Evolutionary conservation across 2,329 filamentous ascomycete genomes (phyloP), one percentile per base, ranked within the genome.

Genomic region (Botryotinia narcissicola): DNA sequence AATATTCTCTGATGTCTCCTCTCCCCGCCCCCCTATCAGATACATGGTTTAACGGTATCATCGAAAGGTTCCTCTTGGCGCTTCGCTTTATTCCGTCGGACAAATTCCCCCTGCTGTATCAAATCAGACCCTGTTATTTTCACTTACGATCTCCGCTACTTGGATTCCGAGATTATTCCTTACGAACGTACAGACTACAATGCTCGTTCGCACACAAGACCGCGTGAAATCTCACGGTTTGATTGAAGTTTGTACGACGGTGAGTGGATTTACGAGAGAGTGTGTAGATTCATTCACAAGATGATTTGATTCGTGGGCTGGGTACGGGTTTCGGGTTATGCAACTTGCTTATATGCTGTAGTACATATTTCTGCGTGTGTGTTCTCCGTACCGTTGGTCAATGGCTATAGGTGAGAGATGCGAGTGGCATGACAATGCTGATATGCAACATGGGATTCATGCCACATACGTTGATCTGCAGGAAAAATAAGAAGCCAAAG

Each of bases 61-160:
- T 64, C 40, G 29, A 14, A 46, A 40, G 25, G 29, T 60, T 60
- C 32, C 22, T 51, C 35, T 57, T 42, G 29, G n/a, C n/a, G 35
- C 29, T 69, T 69, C 66, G 51, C 66, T 57, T 57, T 69, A 42
- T 67, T 29, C 61, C 37, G 40, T 42, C 70, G 70, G 70, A 57
- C 54, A 54, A 54, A 35, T 54, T 32, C 35, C 69, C 42, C 29
- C 29, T 71, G 25, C 7, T 64, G 25, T 51, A 46, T 59, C 66
- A 42, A 40, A 44, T 16, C 46, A 54, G 44, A 67, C n/a, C 22
- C 29, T 20, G 29, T 20, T 48, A 67, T 29, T n/a, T 37, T 29
- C 35, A 20, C 16, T 16, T 68, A 9, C 14, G 6, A 42, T 57
- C 35, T 22, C 66, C 66, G 29, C 66, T 16, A 18, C 25, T 25